Base-by-base conservation (phyloP, 495 filamentous ascomycete genomes). In the Podospora sp. region DNA sequence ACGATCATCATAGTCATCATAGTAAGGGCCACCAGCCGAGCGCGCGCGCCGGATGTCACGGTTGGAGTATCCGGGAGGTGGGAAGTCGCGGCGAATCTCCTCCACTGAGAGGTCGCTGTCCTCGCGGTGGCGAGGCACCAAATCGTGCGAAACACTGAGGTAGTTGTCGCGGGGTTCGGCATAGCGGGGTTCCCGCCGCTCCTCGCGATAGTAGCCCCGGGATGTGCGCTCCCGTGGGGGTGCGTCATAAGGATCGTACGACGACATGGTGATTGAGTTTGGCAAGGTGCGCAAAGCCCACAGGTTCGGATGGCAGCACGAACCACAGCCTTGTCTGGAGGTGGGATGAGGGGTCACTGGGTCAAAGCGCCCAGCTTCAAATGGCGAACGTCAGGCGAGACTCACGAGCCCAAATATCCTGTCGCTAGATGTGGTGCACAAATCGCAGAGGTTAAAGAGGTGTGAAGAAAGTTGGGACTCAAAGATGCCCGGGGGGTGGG, bases 41-140 rank as follows among this genome's bases (percentile, higher is more conserved):
- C 82, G 77, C 62, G 83, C 73, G 24, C 87, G 82, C 65, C 80
- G 75, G 81, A 87, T 64, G 75, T 87, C 78, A 55, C 85, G 79
- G 65, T 79, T 53, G 75, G 77, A 71, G 67, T 82, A 80, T 55
- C 80, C 81, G 75, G 88, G 81, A 33, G 90, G 87, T 0, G 87
- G 88, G 67, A 89, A 91, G 35, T 91, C 87, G 58, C 88, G 85
- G 66, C 82, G 84, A 55, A 91, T 82, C 76, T 90, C 87, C 76
- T 92, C 90, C 67, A 91, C 77, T 2, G 86, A 84, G 27, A 88
- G 80, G 64, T 89, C 88, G 69, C 83, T 82, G 66, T 88, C 85
- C 65, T 83, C 79, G 59, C 85, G 83, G 21, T 79, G 73, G 21
- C 84, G 83, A 60, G 83, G 83, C 26, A 91, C 79, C 50, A 88